A percentile compares a stretch with the other conserved stretches of the same genome.
Conservation (phyloP, 2,329 filamentous ascomycete genomes). For the Tolypocladium paradoxum region DNA sequence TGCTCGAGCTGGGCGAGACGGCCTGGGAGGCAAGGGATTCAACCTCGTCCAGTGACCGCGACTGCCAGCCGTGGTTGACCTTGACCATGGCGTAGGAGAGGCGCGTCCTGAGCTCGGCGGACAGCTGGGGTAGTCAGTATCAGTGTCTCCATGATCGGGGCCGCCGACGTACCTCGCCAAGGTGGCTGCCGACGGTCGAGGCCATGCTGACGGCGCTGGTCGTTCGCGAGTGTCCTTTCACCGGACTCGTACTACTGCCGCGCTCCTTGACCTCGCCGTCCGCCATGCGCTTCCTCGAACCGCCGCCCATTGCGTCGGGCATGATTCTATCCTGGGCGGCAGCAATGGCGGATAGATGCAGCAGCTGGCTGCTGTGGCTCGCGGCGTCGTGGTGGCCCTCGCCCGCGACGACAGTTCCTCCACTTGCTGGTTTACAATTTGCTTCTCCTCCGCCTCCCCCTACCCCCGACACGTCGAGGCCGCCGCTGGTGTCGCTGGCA, state of each 20-base stretch:
- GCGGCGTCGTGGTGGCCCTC: constrained; percentile 7
- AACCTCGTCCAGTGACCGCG: constrained; percentile 65
- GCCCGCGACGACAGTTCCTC: neutral
- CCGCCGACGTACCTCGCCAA: constrained; percentile 58
- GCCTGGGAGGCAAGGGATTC: constrained; percentile 63
- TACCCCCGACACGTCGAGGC: neutral
- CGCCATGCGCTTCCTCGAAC: constrained; percentile 62
- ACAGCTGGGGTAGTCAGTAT: constrained; percentile 40
- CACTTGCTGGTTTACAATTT: neutral
- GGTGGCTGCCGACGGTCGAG: constrained; percentile 53
- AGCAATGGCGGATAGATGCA: constrained; percentile 47
- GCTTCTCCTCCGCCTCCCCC: no score
- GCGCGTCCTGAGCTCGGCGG: constrained; percentile 69
- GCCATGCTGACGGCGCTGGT: constrained; percentile 55
- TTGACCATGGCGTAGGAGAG: constrained; percentile 92
- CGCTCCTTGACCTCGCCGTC: constrained; percentile 59
- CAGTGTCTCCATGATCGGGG: neutral
- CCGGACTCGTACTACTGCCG: constrained; percentile 32
- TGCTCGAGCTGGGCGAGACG: constrained; percentile 50
- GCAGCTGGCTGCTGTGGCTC: constrained; percentile 42
- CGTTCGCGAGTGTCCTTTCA: constrained; percentile 55
- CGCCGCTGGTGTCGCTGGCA: constrained; percentile 12
- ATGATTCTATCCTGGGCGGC: constrained; percentile 40
- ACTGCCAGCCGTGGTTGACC: constrained; percentile 81
- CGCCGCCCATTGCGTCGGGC: constrained; percentile 23